Evolutionary conservation across 495 filamentous ascomycete genomes (phyloP), one percentile per base, ranked within the genome.

Genomic region (Podospora appendiculata): DNA sequence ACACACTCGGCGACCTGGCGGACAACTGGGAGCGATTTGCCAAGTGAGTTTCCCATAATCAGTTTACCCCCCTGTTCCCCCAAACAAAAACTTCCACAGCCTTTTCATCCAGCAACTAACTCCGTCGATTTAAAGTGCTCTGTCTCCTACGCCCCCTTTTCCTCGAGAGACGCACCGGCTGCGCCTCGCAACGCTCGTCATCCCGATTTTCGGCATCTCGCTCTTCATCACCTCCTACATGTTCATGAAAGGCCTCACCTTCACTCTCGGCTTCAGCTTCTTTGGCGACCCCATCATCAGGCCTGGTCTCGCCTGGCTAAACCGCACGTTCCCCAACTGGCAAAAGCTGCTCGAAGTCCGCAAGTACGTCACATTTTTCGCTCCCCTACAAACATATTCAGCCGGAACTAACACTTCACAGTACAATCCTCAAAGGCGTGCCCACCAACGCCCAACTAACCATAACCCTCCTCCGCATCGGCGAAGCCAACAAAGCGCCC

Each of bases 371-470:
- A 3, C 36, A 35, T 10, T 10, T 8, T n/a, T 8, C 38, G 5
- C 4, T 7, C 2, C 32, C 2, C 1, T 18, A 38, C 16, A 16
- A 14, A n/a, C n/a, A n/a, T n/a, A n/a, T n/a, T n/a, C 9, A 32
- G 10, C 9, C 17, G 4, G 0, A 12, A 36, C 53, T 55, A 16
- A 53, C 43, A 41, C 69, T 66, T 25, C 17, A 53, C 46, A 89
- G 85, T 59, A 87, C 85, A 5, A 57, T 94, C 3, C 81, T 95
- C 47, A 84, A 86, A 60, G 88, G 86, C n/a, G 81, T 90, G 38
- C 90, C 90, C 0, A 95, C 90, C 4, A 93, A 95, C 61, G 89
- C 88, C 14, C 90, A 94, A 57, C 75, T 95, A 12, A 87, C 89
- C 0, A 66, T 95, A 43, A 95, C 90, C 4, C 78, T 95, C 11